Conservation (phyloP, 2,329 filamentous ascomycete species). For the Epichloe elymi region DNA sequence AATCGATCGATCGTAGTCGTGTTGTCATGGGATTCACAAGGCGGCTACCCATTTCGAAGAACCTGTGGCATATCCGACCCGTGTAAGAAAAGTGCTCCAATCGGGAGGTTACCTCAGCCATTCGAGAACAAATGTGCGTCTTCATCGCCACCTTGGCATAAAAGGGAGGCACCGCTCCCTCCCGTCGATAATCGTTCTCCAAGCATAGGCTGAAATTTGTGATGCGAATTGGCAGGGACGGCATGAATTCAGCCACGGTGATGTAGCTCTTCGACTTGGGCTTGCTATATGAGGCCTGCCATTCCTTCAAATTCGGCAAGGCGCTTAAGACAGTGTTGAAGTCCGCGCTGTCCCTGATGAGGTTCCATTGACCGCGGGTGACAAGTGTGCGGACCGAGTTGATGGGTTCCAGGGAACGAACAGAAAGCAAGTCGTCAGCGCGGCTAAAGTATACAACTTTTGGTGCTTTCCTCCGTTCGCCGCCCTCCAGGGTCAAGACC, state of each 20-base stretch:
- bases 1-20: constrained; percentile 51
- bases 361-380: constrained; percentile 65
- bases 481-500: constrained; percentile 62
- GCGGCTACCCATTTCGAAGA: constrained; percentile 48
- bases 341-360: constrained; percentile 51
- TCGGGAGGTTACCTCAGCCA: constrained; percentile 46
- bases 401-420: constrained; percentile 17
- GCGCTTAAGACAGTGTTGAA: constrained; percentile 49
- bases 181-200: constrained; percentile 58
- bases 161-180: constrained; percentile 45
- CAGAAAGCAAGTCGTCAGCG: constrained; percentile 9
- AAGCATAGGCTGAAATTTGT: constrained; percentile 54
- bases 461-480: constrained; percentile 62
- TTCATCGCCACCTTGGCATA: constrained; percentile 45
- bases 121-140: constrained; percentile 50
- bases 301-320: constrained; percentile 51
- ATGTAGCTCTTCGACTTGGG: constrained; percentile 63
- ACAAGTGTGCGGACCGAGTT: constrained; percentile 52
- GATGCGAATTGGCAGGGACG: constrained; percentile 41
- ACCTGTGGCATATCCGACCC: constrained; percentile 55
- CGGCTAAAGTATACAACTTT: constrained; percentile 35
- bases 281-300: constrained; percentile 54
- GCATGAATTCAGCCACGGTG: constrained; percentile 52
- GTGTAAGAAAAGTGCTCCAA: constrained; percentile 61
- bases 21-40: constrained; percentile 34